Evolutionary conservation across 352 stramenopile species (phyloP), one percentile per base, ranked within the genome.

Genomic region (Phytophthora palmivora): DNA sequence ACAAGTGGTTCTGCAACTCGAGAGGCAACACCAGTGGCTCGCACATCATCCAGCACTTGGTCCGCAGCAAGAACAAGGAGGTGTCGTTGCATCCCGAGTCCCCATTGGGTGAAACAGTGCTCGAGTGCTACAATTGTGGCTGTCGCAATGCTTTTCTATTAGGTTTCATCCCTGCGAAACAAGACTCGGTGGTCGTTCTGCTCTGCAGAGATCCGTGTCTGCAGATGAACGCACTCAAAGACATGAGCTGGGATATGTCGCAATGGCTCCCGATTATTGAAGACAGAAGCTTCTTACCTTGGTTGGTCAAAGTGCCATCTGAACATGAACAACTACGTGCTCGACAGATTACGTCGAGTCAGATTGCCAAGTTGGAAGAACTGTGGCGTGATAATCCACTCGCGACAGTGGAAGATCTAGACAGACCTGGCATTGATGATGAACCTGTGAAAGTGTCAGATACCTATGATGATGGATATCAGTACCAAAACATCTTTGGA

Each of bases 41-140:
- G 18, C 97, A 99, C 72, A 97, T 99, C 52, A 97, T 99, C 43
- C 96, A 99, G 79, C 98, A 99, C 70, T 82, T 99, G 8, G 97
- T 99, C 18, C 84, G 91, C 22, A 94, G 90, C 28, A 97, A 95
- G 76, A 93, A 96, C 73, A 93, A 94, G 51, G 86, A 94, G 65
- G 88, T 96, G 18, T 81, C 80, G 39, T 69, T 96, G 48, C 97
- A 99, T 70, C 96, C 97, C 0, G 92, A 99, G 67, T 98, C 89
- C 34, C 97, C 97, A 12, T 76, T 99, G 30, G 97, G 97, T 15
- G 97, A 99, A 65, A 99, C 97, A 0, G 84, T 98, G 32, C 74
- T 99, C 32, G 97, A 99, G 82, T 99, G 98, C 82, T 99, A 99
- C 88, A 99, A 99, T 84, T 99, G 97, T 67, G 95, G 94, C 45